Percentiles rank a stretch among this genome's conserved stretches.
phyloP scores from a whole-genome alignment of 129 eudicot genomes.

The Daucus carota region DNA sequence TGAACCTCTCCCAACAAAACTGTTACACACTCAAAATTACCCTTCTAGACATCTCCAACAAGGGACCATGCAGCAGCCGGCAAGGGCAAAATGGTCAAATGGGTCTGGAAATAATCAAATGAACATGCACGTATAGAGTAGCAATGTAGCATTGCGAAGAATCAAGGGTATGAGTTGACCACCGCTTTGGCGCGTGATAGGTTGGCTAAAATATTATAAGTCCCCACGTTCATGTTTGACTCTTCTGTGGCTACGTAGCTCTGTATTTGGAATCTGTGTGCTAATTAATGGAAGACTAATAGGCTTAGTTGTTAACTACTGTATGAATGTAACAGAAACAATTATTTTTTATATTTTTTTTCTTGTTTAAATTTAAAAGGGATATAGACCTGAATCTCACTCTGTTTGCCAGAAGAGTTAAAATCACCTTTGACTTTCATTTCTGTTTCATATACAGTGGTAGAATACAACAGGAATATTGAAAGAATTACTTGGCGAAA shows the following conservation, averaged over 20 bases:
- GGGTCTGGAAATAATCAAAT: neutral
- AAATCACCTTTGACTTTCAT: neutral
- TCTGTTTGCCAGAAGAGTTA: neutral
- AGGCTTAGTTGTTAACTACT: slow-evolving; percentile 10
- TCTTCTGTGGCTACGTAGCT: slow-evolving; percentile 7
- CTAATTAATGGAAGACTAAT: neutral
- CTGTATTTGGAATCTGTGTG: neutral
- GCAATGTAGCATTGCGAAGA: neutral
- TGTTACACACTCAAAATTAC: slow-evolving; percentile 7
- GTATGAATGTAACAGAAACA: neutral
- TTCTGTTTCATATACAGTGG: neutral
- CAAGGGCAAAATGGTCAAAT: neutral
- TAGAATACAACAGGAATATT: no score
- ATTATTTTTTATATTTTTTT: neutral
- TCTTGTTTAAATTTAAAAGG: neutral
- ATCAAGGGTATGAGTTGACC: slow-evolving; percentile 44
- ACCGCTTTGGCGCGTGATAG: slow-evolving; percentile 70
- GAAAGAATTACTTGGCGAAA: neutral
- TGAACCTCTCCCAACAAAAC: slow-evolving; percentile 27
- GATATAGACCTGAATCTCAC: neutral
- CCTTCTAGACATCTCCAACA: neutral
- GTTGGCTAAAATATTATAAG: slow-evolving; percentile 38
- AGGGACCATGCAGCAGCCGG: neutral
- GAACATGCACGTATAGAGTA: neutral
- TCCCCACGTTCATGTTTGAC: slow-evolving; percentile 57